These are phyloP conservation scores for Hirschioporus abietinus DNA, from an alignment of 768 basidiomycete species.

Conservation along the genomic window DNA sequence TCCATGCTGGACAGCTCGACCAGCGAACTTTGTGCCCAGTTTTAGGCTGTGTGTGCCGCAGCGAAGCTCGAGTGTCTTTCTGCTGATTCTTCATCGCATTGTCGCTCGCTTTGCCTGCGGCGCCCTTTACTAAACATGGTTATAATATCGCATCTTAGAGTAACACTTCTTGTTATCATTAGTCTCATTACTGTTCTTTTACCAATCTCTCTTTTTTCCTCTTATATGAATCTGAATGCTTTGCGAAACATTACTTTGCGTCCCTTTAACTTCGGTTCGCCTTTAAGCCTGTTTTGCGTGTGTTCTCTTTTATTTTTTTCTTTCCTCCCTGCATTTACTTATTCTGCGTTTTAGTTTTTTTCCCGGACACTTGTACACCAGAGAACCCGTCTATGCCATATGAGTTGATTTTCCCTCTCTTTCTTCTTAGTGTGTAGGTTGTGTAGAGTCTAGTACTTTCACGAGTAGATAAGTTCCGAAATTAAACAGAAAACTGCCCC, in stretches of 20 bases:
- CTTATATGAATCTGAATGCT: neutral
- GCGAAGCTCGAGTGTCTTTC: constrained; percentile 4
- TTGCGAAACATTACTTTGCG: neutral
- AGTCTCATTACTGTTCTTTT: constrained; percentile 1
- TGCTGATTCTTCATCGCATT: neutral
- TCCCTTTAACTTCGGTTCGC: constrained; percentile 12
- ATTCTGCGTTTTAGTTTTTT: constrained; percentile 14
- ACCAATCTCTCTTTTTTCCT: neutral
- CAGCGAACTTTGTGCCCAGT: neutral
- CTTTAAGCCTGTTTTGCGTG: constrained; percentile 17
- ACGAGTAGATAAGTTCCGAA: neutral
- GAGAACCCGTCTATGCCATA: neutral
- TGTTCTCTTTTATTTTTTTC: constrained; percentile 19
- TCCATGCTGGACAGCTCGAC: constrained; percentile 2
- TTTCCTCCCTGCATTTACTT: constrained; percentile 12
- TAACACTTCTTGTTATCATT: neutral
- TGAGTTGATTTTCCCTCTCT: constrained; percentile 19
- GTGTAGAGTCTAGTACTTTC: constrained; percentile 15
- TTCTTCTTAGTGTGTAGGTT: constrained; percentile 17
- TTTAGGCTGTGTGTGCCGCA: neutral
- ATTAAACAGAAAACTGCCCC: neutral
- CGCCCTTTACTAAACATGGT: neutral
- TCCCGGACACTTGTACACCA: constrained; percentile 15
- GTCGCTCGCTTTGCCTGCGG: neutral
- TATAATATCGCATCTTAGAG: neutral